Percentiles rank a stretch among this genome's conserved stretches.
Conservation (phyloP, 2,329 filamentous ascomycete genomes). For the Tolypocladium ovalisporum region DNA sequence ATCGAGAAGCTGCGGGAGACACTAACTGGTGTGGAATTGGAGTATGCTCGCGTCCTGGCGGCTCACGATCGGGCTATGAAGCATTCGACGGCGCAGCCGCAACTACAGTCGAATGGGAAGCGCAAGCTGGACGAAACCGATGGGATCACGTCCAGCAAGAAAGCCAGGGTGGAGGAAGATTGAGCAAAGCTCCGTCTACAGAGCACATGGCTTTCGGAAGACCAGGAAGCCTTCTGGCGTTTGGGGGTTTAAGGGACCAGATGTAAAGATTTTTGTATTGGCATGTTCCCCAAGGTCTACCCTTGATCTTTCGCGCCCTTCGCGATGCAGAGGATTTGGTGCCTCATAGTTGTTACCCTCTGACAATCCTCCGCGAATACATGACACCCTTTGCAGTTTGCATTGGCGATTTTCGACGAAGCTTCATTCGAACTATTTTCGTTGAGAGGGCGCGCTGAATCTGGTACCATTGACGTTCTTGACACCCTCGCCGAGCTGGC, state of each 20-base stretch:
- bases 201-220: neutral
- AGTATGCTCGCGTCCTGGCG: constrained; percentile 57
- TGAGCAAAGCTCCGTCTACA: constrained; percentile 3
- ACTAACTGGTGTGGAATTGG: constrained; percentile 55
- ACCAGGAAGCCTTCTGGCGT: neutral
- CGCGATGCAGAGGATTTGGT: neutral
- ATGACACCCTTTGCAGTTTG: neutral
- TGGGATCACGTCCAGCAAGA: constrained; percentile 28
- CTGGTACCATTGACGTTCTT: constrained; percentile 26
- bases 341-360: neutral
- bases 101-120: constrained; percentile 27
- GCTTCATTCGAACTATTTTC: neutral
- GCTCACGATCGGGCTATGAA: constrained; percentile 28
- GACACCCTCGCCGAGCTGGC: constrained; percentile 39
- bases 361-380: neutral
- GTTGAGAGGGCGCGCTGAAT: neutral
- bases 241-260: neutral
- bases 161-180: constrained; percentile 27
- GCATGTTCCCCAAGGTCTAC: neutral
- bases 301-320: neutral
- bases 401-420: neutral
- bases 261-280: neutral
- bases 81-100: constrained; percentile 9
- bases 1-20: constrained; percentile 64
- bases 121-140: constrained; percentile 29